Base-by-base conservation (phyloP, 2,329 filamentous ascomycete genomes). In the Byssoonygena ceratinophila region DNA sequence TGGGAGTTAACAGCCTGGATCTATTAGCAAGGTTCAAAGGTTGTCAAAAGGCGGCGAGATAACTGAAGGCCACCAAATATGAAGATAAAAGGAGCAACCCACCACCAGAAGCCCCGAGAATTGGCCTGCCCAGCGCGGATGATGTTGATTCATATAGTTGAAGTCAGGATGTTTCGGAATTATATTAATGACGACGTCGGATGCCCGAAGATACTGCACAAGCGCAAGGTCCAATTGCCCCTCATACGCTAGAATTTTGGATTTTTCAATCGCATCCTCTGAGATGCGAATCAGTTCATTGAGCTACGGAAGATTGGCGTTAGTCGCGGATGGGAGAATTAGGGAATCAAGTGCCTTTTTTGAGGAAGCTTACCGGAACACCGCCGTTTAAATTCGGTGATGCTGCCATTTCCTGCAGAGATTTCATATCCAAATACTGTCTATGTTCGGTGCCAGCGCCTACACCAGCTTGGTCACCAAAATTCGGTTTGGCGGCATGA, bases 161-260 rank as follows among this genome's bases (percentile, higher is more conserved):
- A 82, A 94, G 56, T 91, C 86, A 53, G 78, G 80, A 65, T 94
- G 88, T 32, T 76, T 76, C 1, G 87, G 85, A 23, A 97, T 83
- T 39, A 83, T 73, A 52, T 91, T 82, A 47, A 89, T 76, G 12
- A 85, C 79, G 52, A 96, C 84, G 53, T 89, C 82, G 55, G 79
- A 89, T 9, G 90, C 87, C 57, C 84, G 80, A 54, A 97, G 77
- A 63, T 91, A 97, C 56, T 94, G 86, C 58, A 85, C 80, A 52
- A 94, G 84, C 2, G 90, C 90, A 34, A 81, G 68, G 63, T 92
- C 88, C 3, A 82, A 80, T 32, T 69, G 59, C 25, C 66, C 60
- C 23, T 61, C 58, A 36, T 69, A 63, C 23, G 62, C 56, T 51
- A 67, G 61, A 18, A 53, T 48, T 50, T 60, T 66, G 14, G 67